Percentiles rank a stretch among this genome's conserved stretches.
Conservation (phyloP, 805 yeast genomes). For the Isabelozyma rhagii region DNA sequence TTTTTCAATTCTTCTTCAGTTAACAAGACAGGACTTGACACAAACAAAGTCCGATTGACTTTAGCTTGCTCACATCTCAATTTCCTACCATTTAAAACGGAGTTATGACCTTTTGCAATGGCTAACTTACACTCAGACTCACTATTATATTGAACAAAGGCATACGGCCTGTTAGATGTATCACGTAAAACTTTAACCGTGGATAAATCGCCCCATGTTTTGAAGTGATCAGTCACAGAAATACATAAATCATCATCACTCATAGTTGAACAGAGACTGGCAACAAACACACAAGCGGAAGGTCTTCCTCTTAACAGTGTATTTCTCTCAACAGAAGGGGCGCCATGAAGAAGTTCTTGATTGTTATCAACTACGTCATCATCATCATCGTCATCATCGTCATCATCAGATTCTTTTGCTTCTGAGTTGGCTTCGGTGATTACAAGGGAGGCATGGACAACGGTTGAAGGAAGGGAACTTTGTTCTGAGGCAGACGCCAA, state of each 20-base stretch:
- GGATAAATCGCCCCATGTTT: constrained; percentile 65
- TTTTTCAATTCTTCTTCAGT: constrained; percentile 32
- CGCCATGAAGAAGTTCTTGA: neutral
- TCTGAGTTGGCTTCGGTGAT: neutral
- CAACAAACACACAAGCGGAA: constrained; percentile 85
- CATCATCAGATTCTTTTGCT: neutral
- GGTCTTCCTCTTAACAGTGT: constrained; percentile 54
- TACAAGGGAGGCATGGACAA: neutral
- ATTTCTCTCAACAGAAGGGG: neutral
- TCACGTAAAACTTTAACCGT: constrained; percentile 83
- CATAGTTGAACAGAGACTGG: constrained; percentile 63
- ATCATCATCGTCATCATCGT: neutral
- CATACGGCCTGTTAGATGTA: constrained; percentile 79
- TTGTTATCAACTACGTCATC: neutral
- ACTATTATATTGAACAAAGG: constrained; percentile 80
- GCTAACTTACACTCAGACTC: constrained; percentile 72
- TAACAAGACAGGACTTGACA: constrained; percentile 33
- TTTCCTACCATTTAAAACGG: constrained; percentile 66
- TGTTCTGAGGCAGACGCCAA: neutral
- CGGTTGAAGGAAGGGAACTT: neutral
- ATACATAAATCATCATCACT: constrained; percentile 70
- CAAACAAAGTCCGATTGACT: constrained; percentile 80
- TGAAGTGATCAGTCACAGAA: constrained; percentile 67
- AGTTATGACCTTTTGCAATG: constrained; percentile 63
- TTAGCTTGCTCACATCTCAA: constrained; percentile 89